Evolutionary conservation across 352 stramenopile species (phyloP).

Genomic region (Pythium rhizo-oryzae): DNA sequence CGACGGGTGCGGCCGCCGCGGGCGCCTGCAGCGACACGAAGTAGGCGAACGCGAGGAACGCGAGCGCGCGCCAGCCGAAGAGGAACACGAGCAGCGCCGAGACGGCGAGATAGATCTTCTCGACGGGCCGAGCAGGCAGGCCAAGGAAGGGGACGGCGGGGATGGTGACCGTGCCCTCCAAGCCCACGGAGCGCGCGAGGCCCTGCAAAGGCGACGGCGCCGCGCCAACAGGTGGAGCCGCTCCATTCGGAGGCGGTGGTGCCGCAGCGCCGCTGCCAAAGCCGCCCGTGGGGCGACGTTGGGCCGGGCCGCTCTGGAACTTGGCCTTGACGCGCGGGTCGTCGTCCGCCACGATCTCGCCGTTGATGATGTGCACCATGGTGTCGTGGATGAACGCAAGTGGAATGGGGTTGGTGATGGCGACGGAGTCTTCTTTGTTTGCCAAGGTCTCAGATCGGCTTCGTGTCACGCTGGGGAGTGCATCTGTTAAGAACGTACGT

Average conservation of each 20-base stretch:
- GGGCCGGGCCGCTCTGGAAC: slow-evolving; percentile 19
- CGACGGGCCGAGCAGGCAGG: slow-evolving; percentile 49
- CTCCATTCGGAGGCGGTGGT: slow-evolving; percentile 6
- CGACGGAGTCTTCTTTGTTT: not conserved
- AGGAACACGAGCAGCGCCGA: slow-evolving; percentile 53
- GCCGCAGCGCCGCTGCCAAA: slow-evolving; percentile 11
- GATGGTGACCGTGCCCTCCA: slow-evolving; percentile 67
- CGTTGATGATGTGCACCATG: slow-evolving; percentile 91
- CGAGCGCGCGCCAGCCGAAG: slow-evolving; percentile 77
- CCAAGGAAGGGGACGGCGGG: slow-evolving; percentile 51
- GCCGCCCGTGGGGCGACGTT: slow-evolving; percentile 15
- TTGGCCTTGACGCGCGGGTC: slow-evolving; percentile 69
- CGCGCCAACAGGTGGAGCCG: not conserved
- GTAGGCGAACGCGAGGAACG: slow-evolving; percentile 68
- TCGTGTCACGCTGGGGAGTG: not conserved
- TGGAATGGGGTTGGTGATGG: not conserved
- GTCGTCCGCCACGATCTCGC: slow-evolving; percentile 85
- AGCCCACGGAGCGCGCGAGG: slow-evolving; percentile 50
- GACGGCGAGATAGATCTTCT: slow-evolving; percentile 75
- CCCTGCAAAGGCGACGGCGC: slow-evolving; percentile 46
- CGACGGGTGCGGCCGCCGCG: slow-evolving; percentile 31
- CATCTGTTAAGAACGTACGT: not conserved
- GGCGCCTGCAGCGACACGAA: slow-evolving; percentile 58
- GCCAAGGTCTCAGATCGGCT: not conserved
- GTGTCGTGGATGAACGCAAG: not conserved